A percentile compares a stretch with the other conserved stretches of the same genome.
Conservation (phyloP, 345 rosid genomes). For the Litchi chinensis region DNA sequence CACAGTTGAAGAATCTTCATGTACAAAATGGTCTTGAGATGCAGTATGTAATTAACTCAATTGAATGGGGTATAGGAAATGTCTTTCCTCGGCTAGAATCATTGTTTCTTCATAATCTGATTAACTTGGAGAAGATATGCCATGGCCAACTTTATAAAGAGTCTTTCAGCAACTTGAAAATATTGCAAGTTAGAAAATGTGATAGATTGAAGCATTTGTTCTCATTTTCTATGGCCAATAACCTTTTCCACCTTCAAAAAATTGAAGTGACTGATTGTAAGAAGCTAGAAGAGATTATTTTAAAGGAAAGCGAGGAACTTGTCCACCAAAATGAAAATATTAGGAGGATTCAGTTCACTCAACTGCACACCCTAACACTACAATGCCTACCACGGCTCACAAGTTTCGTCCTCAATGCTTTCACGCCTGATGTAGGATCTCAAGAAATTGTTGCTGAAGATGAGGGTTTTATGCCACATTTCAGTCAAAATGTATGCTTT, state of each 20-base stretch:
- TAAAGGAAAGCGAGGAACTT: not conserved
- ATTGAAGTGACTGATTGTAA: constrained; percentile 13
- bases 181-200: constrained; percentile 15
- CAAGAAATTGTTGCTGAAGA: no score
- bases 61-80: not conserved
- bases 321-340: not conserved
- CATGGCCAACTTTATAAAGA: not conserved
- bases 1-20: constrained; percentile 17
- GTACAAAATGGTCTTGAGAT: constrained; percentile 16
- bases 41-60: not conserved
- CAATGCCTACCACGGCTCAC: no score
- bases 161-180: constrained; percentile 20
- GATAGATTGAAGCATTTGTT: constrained; percentile 22
- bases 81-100: constrained; percentile 13
- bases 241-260: constrained; percentile 18
- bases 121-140: constrained; percentile 24
- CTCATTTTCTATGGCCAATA: constrained; percentile 5
- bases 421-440: no score
- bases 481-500: not conserved
- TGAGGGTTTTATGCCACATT: no score
- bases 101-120: constrained; percentile 13
- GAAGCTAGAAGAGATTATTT: constrained; percentile 20
- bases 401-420: no score
- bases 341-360: not conserved
- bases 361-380: not conserved